A percentile compares a stretch with the other conserved stretches of the same genome.
These are phyloP conservation scores for Ploettnerulaceae sp. DNA, from an alignment of 2,329 filamentous ascomycete genomes.

Conservation along the genomic window DNA sequence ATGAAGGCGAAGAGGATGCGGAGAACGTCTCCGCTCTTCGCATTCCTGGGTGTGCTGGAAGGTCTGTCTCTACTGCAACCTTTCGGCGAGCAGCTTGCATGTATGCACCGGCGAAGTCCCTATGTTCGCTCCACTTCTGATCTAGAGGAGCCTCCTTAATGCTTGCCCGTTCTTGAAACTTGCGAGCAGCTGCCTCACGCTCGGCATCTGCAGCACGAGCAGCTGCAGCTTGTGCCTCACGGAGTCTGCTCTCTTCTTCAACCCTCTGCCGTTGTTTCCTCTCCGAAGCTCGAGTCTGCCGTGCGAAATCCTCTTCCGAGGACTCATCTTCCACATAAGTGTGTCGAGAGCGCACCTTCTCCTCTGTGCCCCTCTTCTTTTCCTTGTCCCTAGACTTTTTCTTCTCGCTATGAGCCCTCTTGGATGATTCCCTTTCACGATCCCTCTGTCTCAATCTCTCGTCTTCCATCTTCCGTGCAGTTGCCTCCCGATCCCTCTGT, in stretches of 20 bases:
- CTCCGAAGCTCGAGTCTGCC: conserved; percentile 17
- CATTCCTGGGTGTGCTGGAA: conserved; percentile 15
- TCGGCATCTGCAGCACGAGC: no score
- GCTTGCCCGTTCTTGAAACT: conserved; percentile 8
- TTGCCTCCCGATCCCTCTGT: conserved; percentile 27
- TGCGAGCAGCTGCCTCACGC: conserved; percentile 18
- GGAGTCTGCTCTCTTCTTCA: conserved; percentile 24
- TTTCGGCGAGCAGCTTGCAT: conserved; percentile 31
- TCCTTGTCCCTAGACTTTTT: conserved; percentile 37
- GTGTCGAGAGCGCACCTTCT: conserved; percentile 26
- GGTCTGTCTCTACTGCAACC: conserved; percentile 16
- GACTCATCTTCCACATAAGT: conserved; percentile 30
- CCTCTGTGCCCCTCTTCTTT: conserved; percentile 35
- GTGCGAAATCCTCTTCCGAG: conserved; percentile 17
- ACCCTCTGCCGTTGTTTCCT: conserved; percentile 25
- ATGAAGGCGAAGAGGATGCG: conserved; percentile 17
- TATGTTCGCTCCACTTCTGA: conserved; percentile 27
- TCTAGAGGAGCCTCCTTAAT: conserved; percentile 22
- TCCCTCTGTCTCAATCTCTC: conserved; percentile 33
- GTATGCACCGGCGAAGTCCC: conserved; percentile 29
- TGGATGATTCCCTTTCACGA: conserved; percentile 20
- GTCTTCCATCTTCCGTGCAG: conserved; percentile 16
- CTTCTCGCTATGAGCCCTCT: conserved; percentile 27
- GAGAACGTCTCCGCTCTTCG: conserved; percentile 32
- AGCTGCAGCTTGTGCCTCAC: no score